Percentiles rank a stretch among this genome's conserved stretches.
These are phyloP conservation scores for Claviceps fusiformis DNA, from an alignment of 2,329 filamentous ascomycete species.

Conservation along the genomic window DNA sequence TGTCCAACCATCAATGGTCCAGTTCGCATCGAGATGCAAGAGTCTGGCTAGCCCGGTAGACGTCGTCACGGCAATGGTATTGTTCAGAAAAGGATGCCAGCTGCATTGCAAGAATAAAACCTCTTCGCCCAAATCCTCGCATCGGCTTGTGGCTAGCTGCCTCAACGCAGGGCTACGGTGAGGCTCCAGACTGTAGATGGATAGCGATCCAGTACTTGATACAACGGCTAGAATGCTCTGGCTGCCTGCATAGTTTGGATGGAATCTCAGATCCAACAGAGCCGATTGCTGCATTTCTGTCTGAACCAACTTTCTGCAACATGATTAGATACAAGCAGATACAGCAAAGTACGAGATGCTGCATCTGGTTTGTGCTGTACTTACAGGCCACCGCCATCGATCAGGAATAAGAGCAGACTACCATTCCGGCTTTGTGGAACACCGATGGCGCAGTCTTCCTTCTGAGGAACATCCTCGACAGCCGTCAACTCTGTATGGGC, in stretches of 20 bases:
- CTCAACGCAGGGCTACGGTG: conserved; percentile 19
- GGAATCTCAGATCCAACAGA: conserved; percentile 76
- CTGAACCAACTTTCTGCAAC: conserved; percentile 27
- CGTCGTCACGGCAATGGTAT: conserved; percentile 55
- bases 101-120: conserved; percentile 58
- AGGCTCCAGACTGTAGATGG: conserved; percentile 45
- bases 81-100: conserved; percentile 48
- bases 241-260: conserved; percentile 26
- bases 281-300: conserved; percentile 54
- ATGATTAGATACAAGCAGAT: background rate
- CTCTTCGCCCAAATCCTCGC: conserved; percentile 37
- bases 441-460: conserved; percentile 10
- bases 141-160: conserved; percentile 30
- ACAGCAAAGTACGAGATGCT: background rate
- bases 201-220: conserved; percentile 61
- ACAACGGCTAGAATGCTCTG: conserved; percentile 55
- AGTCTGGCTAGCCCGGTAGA: conserved; percentile 52
- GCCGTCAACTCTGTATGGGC: conserved; percentile 9
- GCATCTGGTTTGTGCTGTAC: conserved; percentile 24
- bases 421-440: conserved; percentile 54
- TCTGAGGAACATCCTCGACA: conserved; percentile 8
- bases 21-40: conserved; percentile 31
- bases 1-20: conserved; percentile 20
- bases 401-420: conserved; percentile 53
- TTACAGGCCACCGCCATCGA: conserved; percentile 43